Base-by-base conservation (phyloP, 108 stramenopile species). In the Aurantiochytrium sp. region DNA sequence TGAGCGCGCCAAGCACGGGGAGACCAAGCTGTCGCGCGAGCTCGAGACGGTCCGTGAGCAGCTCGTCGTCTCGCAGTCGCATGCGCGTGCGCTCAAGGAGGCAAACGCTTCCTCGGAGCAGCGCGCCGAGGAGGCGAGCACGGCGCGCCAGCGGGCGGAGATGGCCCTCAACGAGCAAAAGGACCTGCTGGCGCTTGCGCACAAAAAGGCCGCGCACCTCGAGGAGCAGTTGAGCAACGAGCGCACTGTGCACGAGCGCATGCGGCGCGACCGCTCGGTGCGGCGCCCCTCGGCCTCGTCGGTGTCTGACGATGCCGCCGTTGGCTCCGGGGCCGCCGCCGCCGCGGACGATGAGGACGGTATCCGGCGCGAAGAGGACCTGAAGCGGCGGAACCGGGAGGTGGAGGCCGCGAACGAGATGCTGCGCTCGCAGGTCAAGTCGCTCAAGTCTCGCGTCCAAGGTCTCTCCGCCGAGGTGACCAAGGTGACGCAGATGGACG, bases 71-170 rank as follows among this genome's bases (percentile, higher is more conserved):
- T 41, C 73, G 39, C 73, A 48, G 73, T 41, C 73, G 27, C 73
- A 81, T 24, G 73, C 45, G 12, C 42, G 45, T 42, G 73, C 73
- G 39, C 73, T 81, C 42, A 81, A 81, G 73, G 73, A 81, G 27
- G 39, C 73, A 12, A 81, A 48, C 24, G 3, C 39, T 17, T 30
- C 19, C 45, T 41, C 73, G 15, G 73, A 81, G 45, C 15, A 81
- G 4, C 73, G 73, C 24, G 73, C 73, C 17, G 45, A 22, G 45
- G 73, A 81, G 45, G 73, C 73, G 36, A 81, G 73, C 45, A 12
- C 73, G 6, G 73, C 73, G 17, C 73, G 73, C 1, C 73, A 81
- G 30, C 24, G 27, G 19, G 73, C 73, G 30, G 73, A 81, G 73
- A 48, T 48, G 73, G 73, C 42, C 30, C 24, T 81, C 19, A 41